Evolutionary conservation across 2,329 filamentous ascomycete species (phyloP).

Genomic region (Clarireedia sp.): DNA sequence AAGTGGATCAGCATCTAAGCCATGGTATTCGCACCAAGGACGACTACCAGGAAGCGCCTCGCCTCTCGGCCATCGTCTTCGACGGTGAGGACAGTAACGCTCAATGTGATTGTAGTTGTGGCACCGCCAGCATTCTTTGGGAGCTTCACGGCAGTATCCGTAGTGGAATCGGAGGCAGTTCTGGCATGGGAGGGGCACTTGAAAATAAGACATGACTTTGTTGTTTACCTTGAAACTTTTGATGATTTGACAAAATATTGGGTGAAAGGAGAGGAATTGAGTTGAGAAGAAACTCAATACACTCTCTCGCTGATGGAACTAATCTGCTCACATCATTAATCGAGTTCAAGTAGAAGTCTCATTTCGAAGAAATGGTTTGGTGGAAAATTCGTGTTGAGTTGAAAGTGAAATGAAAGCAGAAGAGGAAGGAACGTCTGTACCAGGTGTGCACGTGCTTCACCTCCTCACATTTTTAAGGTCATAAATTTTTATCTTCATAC

Average conservation of each 20-base stretch:
- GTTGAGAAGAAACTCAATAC: no score
- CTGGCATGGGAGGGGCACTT: conserved; percentile 12
- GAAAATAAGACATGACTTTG: conserved; percentile 8
- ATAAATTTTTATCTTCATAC: no score
- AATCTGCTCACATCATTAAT: no score
- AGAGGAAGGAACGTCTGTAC: background rate
- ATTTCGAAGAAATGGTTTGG: background rate
- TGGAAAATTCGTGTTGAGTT: background rate
- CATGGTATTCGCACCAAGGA: conserved; percentile 18
- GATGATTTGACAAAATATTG: background rate
- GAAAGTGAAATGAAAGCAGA: background rate
- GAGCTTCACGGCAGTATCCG: conserved; percentile 12
- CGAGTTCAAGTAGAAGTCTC: no score
- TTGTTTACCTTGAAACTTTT: background rate
- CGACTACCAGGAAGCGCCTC: conserved; percentile 17
- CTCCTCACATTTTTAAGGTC: background rate
- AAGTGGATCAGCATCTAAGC: conserved; percentile 14
- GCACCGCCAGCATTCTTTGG: conserved; percentile 17
- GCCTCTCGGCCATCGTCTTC: conserved; percentile 5
- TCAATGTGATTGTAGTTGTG: conserved; percentile 18
- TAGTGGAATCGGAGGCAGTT: conserved; percentile 22
- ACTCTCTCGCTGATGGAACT: no score
- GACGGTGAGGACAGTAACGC: conserved; percentile 18
- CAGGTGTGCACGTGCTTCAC: background rate
- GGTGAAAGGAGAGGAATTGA: background rate